Evolutionary conservation across 441 rosid species (phyloP), one percentile per base, ranked within the genome.

Genomic region (Omphalea diandra): DNA sequence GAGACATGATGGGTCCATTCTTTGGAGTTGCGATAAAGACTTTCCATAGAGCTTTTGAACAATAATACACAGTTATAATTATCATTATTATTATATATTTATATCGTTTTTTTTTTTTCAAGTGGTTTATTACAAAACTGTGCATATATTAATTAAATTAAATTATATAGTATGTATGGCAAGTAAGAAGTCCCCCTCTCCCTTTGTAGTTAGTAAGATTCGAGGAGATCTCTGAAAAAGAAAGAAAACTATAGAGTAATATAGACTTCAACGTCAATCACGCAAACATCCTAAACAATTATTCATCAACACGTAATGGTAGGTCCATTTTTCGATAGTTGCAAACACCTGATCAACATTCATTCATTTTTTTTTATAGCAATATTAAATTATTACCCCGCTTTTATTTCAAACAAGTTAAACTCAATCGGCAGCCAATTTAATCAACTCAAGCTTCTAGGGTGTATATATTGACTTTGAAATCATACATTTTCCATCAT

Each of bases 201-300:
- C 63, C 38, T 73, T 65, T 50, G 78, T 74, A 83, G 93, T 85
- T 76, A 86, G 88, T 86, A 86, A 87, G 98, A 93, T 91, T 83
- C 78, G 88, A 80, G 68, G 77, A 88, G 93, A 90, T 91, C 77
- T 81, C 41, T 44, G 47, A 69, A 57, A 74, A 68, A 79, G 69
- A 68, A 75, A 77, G 59, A 72, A 72, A 78, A 75, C 53, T n/a
- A n/a, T n/a, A n/a, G n/a, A n/a, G n/a, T 41, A 73, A 68, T 70
- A 44, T 61, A 70, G 68, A 77, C 71, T 69, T 82, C 85, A 79
- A 90, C 98, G 91, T 85, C 88, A 91, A 90, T 91, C 91, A 90
- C 98, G 97, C 88, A 80, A 86, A 85, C 89, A 84, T 83, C 81
- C 80, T 75, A 77, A 75, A 68, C 75, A 81, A 67, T 83, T 75